phyloP scores from a whole-genome alignment of 2,329 filamentous ascomycete species.

The Tolypocladium capitatum region DNA sequence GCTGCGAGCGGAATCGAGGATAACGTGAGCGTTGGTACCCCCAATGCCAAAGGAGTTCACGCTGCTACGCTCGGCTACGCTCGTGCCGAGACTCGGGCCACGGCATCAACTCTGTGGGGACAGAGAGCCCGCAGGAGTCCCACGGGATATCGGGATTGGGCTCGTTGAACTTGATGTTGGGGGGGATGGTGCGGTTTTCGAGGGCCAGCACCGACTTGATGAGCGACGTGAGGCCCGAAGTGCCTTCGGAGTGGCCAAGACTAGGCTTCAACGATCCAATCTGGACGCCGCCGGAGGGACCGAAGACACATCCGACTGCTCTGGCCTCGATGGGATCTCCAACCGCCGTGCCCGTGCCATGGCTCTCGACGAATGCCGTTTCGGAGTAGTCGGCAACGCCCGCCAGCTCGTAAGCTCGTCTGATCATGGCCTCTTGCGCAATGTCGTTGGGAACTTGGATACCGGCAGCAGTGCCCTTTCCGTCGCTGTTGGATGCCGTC shows the following conservation, averaged over 20 bases:
- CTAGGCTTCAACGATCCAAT: conserved; percentile 16
- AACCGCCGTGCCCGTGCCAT: conserved; percentile 22
- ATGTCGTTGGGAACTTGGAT: conserved; percentile 23
- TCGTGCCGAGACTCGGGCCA: conserved; percentile 23
- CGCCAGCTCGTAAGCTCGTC: conserved; percentile 14
- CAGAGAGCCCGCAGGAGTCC: conserved; percentile 8
- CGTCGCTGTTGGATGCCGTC: neutral
- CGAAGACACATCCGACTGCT: conserved; percentile 18
- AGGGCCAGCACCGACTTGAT: conserved; percentile 15
- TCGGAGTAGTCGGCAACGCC: conserved; percentile 4
- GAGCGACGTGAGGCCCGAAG: conserved; percentile 12
- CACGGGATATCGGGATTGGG: conserved; percentile 12
- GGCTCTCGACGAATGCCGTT: conserved; percentile 9
- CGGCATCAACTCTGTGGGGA: conserved; percentile 16
- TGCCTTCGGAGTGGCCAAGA: conserved; percentile 16
- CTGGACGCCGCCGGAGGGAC: conserved; percentile 5
- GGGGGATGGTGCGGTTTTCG: conserved; percentile 11
- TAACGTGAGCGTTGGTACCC: conserved; percentile 27
- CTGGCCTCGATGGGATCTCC: conserved; percentile 26
- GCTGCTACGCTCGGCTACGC: conserved; percentile 29
- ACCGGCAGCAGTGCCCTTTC: neutral
- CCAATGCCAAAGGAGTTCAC: conserved; percentile 31
- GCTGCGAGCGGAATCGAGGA: conserved; percentile 12
- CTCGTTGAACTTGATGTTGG: conserved; percentile 9
- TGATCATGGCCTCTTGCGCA: conserved; percentile 17